Conservation (phyloP, 345 rosid genomes). For the Citropsis articulata region DNA sequence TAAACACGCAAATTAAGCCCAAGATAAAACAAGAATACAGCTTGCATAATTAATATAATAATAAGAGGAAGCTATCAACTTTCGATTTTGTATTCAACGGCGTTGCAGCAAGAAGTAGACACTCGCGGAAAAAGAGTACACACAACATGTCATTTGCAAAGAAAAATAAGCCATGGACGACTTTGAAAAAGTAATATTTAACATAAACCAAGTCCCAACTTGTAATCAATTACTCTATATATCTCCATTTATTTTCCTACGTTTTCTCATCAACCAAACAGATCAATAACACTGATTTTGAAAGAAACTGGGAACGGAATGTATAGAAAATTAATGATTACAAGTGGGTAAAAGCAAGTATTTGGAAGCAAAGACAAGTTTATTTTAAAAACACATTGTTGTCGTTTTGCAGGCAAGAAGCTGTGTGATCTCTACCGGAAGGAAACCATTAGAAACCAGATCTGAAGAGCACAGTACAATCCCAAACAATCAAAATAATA, state of each 20-base stretch:
- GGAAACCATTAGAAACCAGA: background rate
- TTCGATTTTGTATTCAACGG: constrained; percentile 27
- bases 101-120: constrained; percentile 17
- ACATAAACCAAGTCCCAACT: constrained; percentile 2
- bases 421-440: constrained; percentile 1
- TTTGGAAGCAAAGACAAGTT: background rate
- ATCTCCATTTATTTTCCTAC: background rate
- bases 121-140: background rate
- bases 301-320: background rate
- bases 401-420: constrained; percentile 1
- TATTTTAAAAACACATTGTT: background rate
- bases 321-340: background rate
- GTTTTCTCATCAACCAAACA: constrained; percentile 22
- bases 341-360: background rate
- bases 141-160: constrained; percentile 13
- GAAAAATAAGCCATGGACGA: constrained; percentile 1
- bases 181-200: background rate
- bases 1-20: background rate
- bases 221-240: background rate
- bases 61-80: background rate
- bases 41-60: background rate
- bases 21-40: constrained; percentile 7
- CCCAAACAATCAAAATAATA: constrained; percentile 9
- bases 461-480: background rate
- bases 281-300: background rate